phyloP scores from a whole-genome alignment of 2,329 filamentous ascomycete genomes.

The Aspergillus sp. region DNA sequence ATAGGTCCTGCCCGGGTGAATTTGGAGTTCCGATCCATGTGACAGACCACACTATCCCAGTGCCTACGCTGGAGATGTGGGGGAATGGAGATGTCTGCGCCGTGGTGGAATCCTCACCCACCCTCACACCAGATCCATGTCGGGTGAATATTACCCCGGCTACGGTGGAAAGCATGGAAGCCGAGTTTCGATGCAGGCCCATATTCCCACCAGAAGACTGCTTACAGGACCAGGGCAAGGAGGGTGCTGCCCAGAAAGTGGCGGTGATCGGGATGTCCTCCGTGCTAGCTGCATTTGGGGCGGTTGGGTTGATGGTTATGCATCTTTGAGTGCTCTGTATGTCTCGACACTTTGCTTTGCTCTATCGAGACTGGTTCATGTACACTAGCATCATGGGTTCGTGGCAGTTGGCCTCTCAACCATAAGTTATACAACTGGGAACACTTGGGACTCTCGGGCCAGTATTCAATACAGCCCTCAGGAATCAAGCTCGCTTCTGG shows the following conservation, averaged over 20 bases:
- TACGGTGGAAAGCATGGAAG: conserved; percentile 11
- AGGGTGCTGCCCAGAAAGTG: conserved; percentile 8
- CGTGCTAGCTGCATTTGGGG: conserved; percentile 8
- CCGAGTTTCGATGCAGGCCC: conserved; percentile 5
- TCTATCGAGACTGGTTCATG: neutral
- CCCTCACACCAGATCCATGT: conserved; percentile 11
- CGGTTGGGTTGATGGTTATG: conserved; percentile 5
- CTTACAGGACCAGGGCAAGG: neutral
- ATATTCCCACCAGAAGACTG: conserved; percentile 10
- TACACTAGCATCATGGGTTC: neutral
- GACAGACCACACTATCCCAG: conserved; percentile 11
- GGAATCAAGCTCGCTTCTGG: neutral
- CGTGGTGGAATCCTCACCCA: conserved; percentile 8
- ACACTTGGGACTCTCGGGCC: conserved; percentile 8
- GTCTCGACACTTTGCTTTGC: neutral
- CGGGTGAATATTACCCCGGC: conserved; percentile 10
- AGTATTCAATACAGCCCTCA: conserved; percentile 10
- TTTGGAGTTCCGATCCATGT: neutral
- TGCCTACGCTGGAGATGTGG: conserved; percentile 7
- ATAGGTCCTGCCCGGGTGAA: neutral
- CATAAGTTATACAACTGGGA: conserved; percentile 1
- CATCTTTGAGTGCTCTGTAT: neutral
- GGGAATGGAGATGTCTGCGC: conserved; percentile 9
- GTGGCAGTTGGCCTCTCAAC: neutral
- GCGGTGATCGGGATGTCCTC: conserved; percentile 8